Evolutionary conservation across 306 rosid genomes (phyloP).

Genomic region (Macrotyloma uniflorum): DNA sequence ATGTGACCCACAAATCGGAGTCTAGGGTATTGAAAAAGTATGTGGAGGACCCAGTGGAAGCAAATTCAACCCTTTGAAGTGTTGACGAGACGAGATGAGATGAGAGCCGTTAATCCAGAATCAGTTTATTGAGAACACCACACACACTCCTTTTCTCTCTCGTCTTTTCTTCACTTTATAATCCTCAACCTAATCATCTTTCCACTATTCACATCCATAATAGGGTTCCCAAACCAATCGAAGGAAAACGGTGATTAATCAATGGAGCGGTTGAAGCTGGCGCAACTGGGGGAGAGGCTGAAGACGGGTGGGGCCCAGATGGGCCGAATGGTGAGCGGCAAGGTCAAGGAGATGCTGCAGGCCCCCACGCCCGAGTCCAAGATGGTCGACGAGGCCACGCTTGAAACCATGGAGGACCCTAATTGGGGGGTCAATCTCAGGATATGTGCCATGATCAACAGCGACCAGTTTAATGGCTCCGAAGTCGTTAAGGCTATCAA

Average conservation of each 20-base stretch:
- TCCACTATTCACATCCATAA: no score
- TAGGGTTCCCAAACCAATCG: no score
- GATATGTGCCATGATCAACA: constrained; percentile 71
- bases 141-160: background rate
- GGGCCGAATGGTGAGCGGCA: constrained; percentile 68
- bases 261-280: constrained; percentile 70
- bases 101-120: no score
- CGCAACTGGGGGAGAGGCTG: constrained; percentile 67
- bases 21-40: background rate
- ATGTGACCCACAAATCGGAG: background rate
- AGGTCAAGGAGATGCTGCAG: constrained; percentile 73
- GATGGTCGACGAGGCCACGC: constrained; percentile 81
- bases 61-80: background rate
- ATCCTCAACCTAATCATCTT: background rate
- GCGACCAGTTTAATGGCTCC: constrained; percentile 59
- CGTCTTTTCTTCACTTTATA: background rate
- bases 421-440: constrained; percentile 81
- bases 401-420: constrained; percentile 62
- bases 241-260: background rate
- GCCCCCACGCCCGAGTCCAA: constrained; percentile 73
- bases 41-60: background rate
- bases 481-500: constrained; percentile 69
- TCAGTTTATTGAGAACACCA: background rate
- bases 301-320: constrained; percentile 77
- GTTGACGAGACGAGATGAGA: no score